A percentile compares a stretch with the other conserved stretches of the same genome.
These are phyloP conservation scores for Citrullus colocynthis DNA, from an alignment of 306 rosid genomes.

Conservation along the genomic window DNA sequence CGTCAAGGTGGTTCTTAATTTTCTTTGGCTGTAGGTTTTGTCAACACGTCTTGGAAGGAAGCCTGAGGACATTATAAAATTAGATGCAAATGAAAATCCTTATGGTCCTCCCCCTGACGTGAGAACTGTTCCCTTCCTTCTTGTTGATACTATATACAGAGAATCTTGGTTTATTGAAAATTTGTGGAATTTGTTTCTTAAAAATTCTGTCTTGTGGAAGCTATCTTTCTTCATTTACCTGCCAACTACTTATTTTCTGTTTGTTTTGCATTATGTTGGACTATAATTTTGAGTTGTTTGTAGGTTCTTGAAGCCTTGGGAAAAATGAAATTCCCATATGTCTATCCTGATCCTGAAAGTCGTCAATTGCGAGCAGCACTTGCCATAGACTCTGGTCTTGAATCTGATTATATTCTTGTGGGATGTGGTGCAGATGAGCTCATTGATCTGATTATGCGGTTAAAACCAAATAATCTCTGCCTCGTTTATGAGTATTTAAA, in stretches of 20 bases:
- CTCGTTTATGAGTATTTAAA: neutral
- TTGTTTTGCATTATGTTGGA: neutral
- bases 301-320: conserved; percentile 87
- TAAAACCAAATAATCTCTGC: neutral
- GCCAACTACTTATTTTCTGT: neutral
- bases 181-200: neutral
- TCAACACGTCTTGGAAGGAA: conserved; percentile 78
- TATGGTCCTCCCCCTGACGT: conserved; percentile 98
- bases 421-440: conserved; percentile 99
- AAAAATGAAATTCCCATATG: conserved; percentile 60
- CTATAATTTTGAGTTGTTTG: conserved; percentile 20
- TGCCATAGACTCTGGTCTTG: conserved; percentile 87
- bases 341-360: conserved; percentile 94
- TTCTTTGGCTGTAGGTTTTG: conserved; percentile 37
- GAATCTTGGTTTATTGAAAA: neutral
- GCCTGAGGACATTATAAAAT: conserved; percentile 90
- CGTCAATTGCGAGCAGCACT: conserved; percentile 82
- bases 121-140: conserved; percentile 9
- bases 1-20: conserved; percentile 2
- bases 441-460: conserved; percentile 96
- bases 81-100: conserved; percentile 98
- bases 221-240: neutral
- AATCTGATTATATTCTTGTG: conserved; percentile 64
- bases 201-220: neutral
- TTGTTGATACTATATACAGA: neutral